Evolutionary conservation across 2,329 filamentous ascomycete species (phyloP).

Genomic region (Beauveria varroae): DNA sequence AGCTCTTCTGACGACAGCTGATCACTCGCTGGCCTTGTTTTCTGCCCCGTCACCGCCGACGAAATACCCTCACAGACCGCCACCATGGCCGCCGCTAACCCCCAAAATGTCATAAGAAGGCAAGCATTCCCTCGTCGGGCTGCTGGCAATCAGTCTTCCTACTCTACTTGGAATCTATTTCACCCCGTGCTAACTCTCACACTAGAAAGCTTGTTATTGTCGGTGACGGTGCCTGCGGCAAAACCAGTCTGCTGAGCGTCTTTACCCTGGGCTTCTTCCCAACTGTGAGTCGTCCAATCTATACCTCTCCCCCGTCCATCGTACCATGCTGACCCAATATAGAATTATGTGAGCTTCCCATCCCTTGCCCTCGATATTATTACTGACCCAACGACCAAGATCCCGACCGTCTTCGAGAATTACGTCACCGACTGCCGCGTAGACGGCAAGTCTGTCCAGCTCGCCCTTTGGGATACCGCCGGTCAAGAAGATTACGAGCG

Average conservation of each 20-base stretch:
- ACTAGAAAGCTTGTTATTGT: conserved; percentile 91
- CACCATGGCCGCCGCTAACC: conserved; percentile 10
- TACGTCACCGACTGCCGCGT: conserved; percentile 98
- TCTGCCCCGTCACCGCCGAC: background rate
- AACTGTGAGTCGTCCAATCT: conserved; percentile 57
- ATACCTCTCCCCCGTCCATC: conserved; percentile 9
- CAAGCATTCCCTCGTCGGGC: background rate
- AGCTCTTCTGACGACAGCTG: background rate
- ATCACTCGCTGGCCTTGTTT: background rate
- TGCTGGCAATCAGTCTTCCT: background rate
- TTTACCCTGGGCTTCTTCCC: conserved; percentile 98
- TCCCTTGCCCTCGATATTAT: background rate
- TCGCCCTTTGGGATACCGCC: conserved; percentile 98
- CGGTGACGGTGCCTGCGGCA: conserved; percentile 94
- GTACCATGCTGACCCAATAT: conserved; percentile 15
- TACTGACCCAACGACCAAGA: conserved; percentile 41
- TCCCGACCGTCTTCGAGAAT: conserved; percentile 98
- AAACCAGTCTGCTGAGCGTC: conserved; percentile 93
- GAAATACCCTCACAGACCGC: background rate
- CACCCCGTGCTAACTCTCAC: background rate
- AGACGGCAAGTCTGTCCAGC: conserved; percentile 95
- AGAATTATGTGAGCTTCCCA: conserved; percentile 51
- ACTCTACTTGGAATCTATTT: no score
- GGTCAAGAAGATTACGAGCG: conserved; percentile 98
- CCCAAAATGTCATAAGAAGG: conserved; percentile 13